A percentile compares a stretch with the other conserved stretches of the same genome.
Evolutionary conservation across 2,329 filamentous ascomycete species (phyloP).

Genomic region (Colletotrichum scovillei): DNA sequence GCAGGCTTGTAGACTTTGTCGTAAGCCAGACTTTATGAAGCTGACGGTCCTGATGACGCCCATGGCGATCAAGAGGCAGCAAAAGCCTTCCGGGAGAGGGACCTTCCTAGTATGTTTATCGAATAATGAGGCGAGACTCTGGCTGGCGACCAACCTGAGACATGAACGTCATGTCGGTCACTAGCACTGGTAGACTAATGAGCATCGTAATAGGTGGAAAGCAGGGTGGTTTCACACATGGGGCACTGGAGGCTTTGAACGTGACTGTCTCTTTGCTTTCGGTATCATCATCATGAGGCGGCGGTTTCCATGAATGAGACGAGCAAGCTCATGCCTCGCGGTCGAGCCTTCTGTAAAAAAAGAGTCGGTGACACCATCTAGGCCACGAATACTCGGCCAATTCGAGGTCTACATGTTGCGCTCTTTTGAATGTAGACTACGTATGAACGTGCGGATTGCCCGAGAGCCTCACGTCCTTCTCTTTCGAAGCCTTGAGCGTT

Average conservation of each 20-base stretch:
- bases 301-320: not conserved
- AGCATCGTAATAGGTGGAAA: not conserved
- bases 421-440: not conserved
- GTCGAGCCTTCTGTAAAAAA: not conserved
- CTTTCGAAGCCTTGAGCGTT: not conserved
- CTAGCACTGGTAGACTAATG: not conserved
- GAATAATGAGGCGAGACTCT: not conserved
- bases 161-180: not conserved
- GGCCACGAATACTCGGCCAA: not conserved
- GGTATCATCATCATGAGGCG: not conserved
- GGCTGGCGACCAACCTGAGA: not conserved
- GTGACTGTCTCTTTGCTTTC: not conserved
- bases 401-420: not conserved
- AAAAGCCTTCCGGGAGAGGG: not conserved
- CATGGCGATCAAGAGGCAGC: not conserved
- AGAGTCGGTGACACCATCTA: not conserved
- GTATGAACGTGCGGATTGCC: not conserved
- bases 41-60: not conserved
- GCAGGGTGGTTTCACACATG: not conserved
- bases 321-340: not conserved
- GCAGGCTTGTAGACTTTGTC: not conserved
- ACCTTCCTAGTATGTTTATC: not conserved
- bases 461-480: fast-evolving
- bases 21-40: not conserved
- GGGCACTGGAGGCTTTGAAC: not conserved